Base-by-base conservation (phyloP, 495 filamentous ascomycete genomes). In the Viridothelium virens region DNA sequence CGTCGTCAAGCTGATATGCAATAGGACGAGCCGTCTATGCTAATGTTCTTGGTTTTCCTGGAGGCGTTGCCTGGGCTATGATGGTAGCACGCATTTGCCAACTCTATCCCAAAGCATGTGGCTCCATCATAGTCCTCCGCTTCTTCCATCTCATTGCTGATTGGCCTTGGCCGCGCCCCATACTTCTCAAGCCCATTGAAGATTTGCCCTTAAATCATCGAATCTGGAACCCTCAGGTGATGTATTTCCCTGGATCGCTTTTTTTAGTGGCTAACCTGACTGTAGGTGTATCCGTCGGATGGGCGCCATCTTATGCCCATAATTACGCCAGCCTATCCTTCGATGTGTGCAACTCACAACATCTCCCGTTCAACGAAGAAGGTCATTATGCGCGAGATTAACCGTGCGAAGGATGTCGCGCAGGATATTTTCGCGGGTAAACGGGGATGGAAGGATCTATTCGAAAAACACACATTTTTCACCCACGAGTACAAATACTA, bases 21-120 rank as follows among this genome's bases (percentile, higher is more conserved):
- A 65, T 61, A 87, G 85, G 80, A 14, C 88, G 92, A 65, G 94
- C 90, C 11, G 90, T 97, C 18, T 97, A 97, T 74, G 89, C 91
- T 63, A 96, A 96, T 71, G 89, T 98, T 67, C 91, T 96, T 65
- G 94, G 94, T 16, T 98, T 92, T 69, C 95, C 94, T 10, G 94
- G 94, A 66, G 94, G 94, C 77, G 91, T 98, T 61, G 94, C 94
- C 25, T 98, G 92, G 91, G 94, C 93, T 38, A 96, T 98, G 88
- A 80, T 97, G 70, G 92, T 97, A 25, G 94, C 94, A 33, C 82
- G 94, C 66, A 90, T 97, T 56, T 98, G 94, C 74, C 94, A 98
- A 75, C 81, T 97, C n/a, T 98, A 97, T 78, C 94, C 94, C 16
- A 90, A 89, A 73, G 94, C 95, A 16, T 89, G 89, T 9, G 89